Base-by-base conservation (phyloP, 495 filamentous ascomycete genomes). In the Aspergillus bridgeri region DNA sequence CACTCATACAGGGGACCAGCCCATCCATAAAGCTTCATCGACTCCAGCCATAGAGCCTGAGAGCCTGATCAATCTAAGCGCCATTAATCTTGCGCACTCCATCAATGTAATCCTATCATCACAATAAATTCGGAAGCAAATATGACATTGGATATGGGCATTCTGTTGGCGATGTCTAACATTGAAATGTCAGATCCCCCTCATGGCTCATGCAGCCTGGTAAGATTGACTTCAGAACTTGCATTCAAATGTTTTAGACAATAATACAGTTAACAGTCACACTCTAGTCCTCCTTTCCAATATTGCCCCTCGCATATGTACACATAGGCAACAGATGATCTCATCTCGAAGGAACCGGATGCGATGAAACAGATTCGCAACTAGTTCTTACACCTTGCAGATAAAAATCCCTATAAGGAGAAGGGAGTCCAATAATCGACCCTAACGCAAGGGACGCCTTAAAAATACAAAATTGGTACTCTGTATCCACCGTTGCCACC, bases 1-100 rank as follows among this genome's bases (percentile, higher is more conserved):
- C 24, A 15, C 33, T 15, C 33, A 25, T 45, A 50, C 56, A 58
- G 53, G 56, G 42, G 56, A 15, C 17, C 33, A 38, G 8, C 33
- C 33, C 33, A 2, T 38, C 33, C 6, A 11, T 33, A 38, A 4
- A 38, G 13, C 17, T 38, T 15, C 33, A 38, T 38, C 33, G 33
- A 33, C 8, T 38, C 33, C 11, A 38, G 13, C 9, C 1, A 38
- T n/a, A 38, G 33, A 38, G 13, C 13, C 11, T 29, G 27, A 3
- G 6, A 29, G 6, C 27, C 27, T 29, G 11, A 29, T 29, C 27
- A 6, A 29, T 29, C 27, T 9, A 29, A 9, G 27, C 27, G 27
- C 27, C 27, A 29, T 7, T 29, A 9, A 6, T 29, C 27, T 29
- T 29, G 5, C 27, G 1, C 1, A 6, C 27, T 29, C 27, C 27